Percentiles rank a stretch among this genome's conserved stretches.
Conservation (phyloP, 768 basidiomycete species). For the Panellus pusillus region DNA sequence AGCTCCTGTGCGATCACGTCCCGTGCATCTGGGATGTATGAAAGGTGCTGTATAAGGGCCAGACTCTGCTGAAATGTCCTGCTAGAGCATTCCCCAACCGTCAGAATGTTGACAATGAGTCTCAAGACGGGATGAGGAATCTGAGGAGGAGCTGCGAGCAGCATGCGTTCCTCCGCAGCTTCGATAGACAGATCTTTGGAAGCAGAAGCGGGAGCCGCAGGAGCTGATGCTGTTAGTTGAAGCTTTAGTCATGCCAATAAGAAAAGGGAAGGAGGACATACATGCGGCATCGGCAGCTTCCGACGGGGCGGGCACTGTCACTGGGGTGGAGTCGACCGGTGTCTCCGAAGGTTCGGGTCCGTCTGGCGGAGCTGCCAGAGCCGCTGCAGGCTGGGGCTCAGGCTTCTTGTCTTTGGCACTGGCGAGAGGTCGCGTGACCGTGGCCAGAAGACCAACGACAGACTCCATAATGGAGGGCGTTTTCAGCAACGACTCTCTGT, state of each 20-base stretch:
- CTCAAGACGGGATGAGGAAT: slow-evolving; percentile 84
- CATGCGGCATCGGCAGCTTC: not conserved
- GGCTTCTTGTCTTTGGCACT: slow-evolving; percentile 55
- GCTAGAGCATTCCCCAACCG: slow-evolving; percentile 95
- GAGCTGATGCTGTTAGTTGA: not conserved
- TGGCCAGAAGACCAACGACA: slow-evolving; percentile 83
- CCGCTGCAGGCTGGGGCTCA: slow-evolving; percentile 18
- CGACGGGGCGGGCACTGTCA: not conserved
- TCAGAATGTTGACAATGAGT: slow-evolving; percentile 94
- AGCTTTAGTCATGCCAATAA: not conserved
- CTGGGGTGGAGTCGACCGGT: not conserved
- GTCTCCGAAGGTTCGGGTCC: slow-evolving; percentile 17
- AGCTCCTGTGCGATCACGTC: slow-evolving; percentile 90
- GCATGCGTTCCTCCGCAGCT: slow-evolving; percentile 44
- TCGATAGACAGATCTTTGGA: slow-evolving; percentile 32
- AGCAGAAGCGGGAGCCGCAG: slow-evolving; percentile 3
- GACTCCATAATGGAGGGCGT: slow-evolving; percentile 92
- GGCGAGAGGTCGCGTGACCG: slow-evolving; percentile 81
- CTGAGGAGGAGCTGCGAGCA: slow-evolving; percentile 75
- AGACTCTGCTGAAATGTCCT: slow-evolving; percentile 95
- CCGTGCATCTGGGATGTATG: slow-evolving; percentile 82
- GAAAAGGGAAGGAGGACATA: not conserved
- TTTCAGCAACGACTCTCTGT: slow-evolving; percentile 81
- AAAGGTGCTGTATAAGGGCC: slow-evolving; percentile 88
- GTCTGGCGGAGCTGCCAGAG: slow-evolving; percentile 20